These are phyloP conservation scores for Middelhovenomyces tepae DNA, from an alignment of 805 yeast species.

Conservation along the genomic window DNA sequence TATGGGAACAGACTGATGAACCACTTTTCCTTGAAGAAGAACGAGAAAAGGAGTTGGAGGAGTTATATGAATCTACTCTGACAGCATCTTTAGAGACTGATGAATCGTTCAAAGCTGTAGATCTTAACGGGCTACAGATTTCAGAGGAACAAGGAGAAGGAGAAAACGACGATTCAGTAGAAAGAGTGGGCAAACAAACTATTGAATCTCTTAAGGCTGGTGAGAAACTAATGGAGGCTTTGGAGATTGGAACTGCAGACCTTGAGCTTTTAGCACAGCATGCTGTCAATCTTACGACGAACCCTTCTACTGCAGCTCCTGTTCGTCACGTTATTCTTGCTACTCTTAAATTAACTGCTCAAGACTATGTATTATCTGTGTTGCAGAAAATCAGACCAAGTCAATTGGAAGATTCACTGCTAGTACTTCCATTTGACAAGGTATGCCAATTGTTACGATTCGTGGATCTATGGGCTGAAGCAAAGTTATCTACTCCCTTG, in stretches of 20 bases:
- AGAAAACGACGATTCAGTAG: slow-evolving; percentile 43
- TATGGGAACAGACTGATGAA: slow-evolving; percentile 93
- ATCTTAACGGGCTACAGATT: too few relatives aligned
- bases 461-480: slow-evolving; percentile 63
- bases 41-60: slow-evolving; percentile 91
- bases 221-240: slow-evolving; percentile 83
- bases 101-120: slow-evolving; percentile 34
- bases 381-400: slow-evolving; percentile 65
- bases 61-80: slow-evolving; percentile 74
- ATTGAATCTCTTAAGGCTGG: slow-evolving; percentile 91
- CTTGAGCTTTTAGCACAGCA: slow-evolving; percentile 48
- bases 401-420: slow-evolving; percentile 84
- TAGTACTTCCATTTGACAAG: slow-evolving; percentile 85
- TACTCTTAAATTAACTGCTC: slow-evolving; percentile 65
- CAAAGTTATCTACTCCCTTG: slow-evolving; percentile 42
- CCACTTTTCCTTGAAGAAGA: slow-evolving; percentile 97
- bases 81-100: slow-evolving; percentile 61
- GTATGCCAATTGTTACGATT: slow-evolving; percentile 62
- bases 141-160: too few relatives aligned
- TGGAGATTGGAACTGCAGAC: slow-evolving; percentile 73
- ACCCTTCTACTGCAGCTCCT: slow-evolving; percentile 44
- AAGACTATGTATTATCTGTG: slow-evolving; percentile 67
- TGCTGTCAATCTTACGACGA: slow-evolving; percentile 34
- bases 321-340: slow-evolving; percentile 60
- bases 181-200: slow-evolving; percentile 69